Conservation (phyloP, 176 grass and related monocot genomes). For the Bromus sterilis region DNA sequence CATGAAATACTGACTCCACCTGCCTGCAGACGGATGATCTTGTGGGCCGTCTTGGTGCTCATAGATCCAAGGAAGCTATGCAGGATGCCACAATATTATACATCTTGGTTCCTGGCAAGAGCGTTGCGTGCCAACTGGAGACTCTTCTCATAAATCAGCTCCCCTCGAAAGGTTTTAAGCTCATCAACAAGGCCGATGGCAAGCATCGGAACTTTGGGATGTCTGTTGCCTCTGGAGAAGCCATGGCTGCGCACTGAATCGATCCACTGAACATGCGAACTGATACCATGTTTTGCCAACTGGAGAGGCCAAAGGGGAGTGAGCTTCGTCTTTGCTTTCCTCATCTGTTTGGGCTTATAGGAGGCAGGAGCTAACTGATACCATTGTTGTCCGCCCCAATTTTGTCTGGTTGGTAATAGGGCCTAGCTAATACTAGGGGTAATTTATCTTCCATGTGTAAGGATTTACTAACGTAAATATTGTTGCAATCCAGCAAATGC, state of each 20-base stretch:
- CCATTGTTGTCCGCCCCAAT: conserved; percentile 35
- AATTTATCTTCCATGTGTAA: not conserved
- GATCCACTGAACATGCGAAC: not conserved
- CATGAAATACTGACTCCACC: not conserved
- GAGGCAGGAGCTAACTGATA: conserved; percentile 38
- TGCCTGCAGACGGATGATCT: conserved; percentile 91
- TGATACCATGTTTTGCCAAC: conserved; percentile 14
- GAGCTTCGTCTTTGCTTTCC: not conserved
- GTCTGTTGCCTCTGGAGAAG: conserved; percentile 26
- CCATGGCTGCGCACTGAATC: conserved; percentile 27
- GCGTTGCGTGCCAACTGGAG: conserved; percentile 81
- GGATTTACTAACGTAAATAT: not conserved
- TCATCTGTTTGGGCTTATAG: not conserved
- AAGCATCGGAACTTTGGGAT: conserved; percentile 83
- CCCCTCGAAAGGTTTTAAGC: conserved; percentile 61
- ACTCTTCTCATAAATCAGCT: conserved; percentile 94
- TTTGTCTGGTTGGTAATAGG: conserved; percentile 34
- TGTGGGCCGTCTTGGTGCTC: conserved; percentile 54
- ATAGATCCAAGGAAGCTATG: conserved; percentile 82
- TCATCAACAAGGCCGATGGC: conserved; percentile 82
- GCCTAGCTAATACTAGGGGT: conserved; percentile 23
- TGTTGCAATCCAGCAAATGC: not conserved
- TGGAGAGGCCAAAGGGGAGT: not conserved
- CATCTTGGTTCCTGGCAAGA: conserved; percentile 81
- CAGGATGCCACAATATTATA: conserved; percentile 58